Evolutionary conservation across 148 eudicot species (phyloP), one percentile per base, ranked within the genome.

Genomic region (Pharnaceum exiguum): DNA sequence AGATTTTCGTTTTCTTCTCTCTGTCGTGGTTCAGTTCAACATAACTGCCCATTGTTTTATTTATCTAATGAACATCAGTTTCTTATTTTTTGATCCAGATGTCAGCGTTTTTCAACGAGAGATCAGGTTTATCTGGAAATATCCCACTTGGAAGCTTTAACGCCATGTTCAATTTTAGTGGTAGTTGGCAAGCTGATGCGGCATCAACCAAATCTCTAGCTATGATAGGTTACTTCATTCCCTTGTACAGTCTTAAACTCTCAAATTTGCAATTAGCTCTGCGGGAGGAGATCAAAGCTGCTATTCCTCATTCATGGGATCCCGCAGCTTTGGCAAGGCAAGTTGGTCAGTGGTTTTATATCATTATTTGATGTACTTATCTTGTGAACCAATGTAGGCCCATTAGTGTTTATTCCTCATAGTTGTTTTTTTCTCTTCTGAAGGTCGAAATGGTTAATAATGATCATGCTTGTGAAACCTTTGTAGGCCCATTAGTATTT

Each of bases 301-400:
- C 80, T 55, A 88, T 91, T 73, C 96, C 98, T 13, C 74, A 83
- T 58, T 79, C 95, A 60, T 93, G 96, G 98, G 93, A 93, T 72
- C 98, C 96, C 43, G 86, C 98, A 36, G 79, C 98, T 62, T 75
- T 93, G 72, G 96, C 98, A 65, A 93, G 98, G 98, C 79, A 79
- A 70, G 73, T 67, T 44, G 8, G 52, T 44, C 40, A 45, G 30
- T 57, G 33, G 45, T 10, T 26, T 4, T 10, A 28, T 51, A 16
- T 30, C 58, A 10, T 57, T 21, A 48, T 29, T 8, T 65, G 3
- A 10, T 54, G 16, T 11, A 35, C 19, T 26, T 16, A 7, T 10
- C 39, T 48, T 25, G 31, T 37, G 64, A 18, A 18, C 28, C 22
- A 10, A 28, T 12, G 5, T 12, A 0, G 60, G 10, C 11, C 17